These are phyloP conservation scores for Hymenoscyphus scutula DNA, from an alignment of 2,329 filamentous ascomycete species.

Conservation along the genomic window DNA sequence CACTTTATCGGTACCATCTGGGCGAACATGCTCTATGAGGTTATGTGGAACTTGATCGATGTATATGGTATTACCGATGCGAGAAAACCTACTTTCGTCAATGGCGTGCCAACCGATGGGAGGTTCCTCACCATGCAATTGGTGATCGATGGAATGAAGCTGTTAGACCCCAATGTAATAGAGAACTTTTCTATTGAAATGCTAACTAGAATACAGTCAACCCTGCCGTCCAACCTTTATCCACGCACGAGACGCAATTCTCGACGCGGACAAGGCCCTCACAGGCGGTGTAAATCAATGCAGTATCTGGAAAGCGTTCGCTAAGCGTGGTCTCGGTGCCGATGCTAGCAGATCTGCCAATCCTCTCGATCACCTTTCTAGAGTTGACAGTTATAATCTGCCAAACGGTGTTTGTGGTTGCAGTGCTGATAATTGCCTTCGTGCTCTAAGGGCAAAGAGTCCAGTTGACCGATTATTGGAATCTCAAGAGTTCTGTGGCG, in stretches of 20 bases:
- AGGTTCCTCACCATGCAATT: constrained; percentile 43
- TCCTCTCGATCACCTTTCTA: constrained; percentile 8
- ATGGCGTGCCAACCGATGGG: constrained; percentile 51
- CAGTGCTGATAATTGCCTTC: constrained; percentile 38
- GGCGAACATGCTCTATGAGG: constrained; percentile 53
- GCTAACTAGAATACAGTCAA: constrained; percentile 37
- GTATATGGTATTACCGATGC: constrained; percentile 51
- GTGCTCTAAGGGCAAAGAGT: constrained; percentile 36
- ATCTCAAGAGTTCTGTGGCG: constrained; percentile 36
- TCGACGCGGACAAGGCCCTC: constrained; percentile 52
- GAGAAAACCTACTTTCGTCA: constrained; percentile 41
- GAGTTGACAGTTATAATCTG: constrained; percentile 17
- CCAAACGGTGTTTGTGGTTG: constrained; percentile 17
- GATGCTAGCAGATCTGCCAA: constrained; percentile 13
- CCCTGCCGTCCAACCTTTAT: constrained; percentile 55
- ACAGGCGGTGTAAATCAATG: constrained; percentile 51
- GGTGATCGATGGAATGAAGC: constrained; percentile 49
- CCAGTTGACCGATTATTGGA: constrained; percentile 35
- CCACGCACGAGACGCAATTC: constrained; percentile 51
- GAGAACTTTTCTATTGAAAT: background rate
- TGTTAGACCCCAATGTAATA: constrained; percentile 33
- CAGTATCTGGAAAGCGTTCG: constrained; percentile 53
- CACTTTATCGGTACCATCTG: constrained; percentile 53
- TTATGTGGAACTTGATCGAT: constrained; percentile 57
- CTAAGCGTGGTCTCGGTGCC: constrained; percentile 52